Evolutionary conservation across 805 yeast genomes (phyloP).

Genomic region (Nakazawaea anatomiae): DNA sequence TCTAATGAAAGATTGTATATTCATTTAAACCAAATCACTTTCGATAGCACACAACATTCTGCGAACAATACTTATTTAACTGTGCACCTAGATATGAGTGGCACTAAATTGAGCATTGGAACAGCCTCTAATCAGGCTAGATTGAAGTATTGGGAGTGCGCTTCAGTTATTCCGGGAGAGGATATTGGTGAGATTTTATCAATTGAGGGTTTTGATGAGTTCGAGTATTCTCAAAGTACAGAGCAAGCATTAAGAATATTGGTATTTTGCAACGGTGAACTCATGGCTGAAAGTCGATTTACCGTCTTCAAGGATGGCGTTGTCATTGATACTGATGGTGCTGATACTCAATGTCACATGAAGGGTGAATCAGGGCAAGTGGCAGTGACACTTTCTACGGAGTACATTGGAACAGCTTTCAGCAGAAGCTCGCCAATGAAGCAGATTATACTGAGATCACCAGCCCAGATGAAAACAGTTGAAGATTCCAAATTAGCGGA

Average conservation of each 20-base stretch:
- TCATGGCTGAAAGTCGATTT: constrained; percentile 54
- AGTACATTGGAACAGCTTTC: constrained; percentile 63
- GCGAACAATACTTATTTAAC: constrained; percentile 39
- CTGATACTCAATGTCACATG: constrained; percentile 16
- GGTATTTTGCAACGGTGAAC: constrained; percentile 58
- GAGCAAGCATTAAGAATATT: constrained; percentile 27
- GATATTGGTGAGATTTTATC: constrained; percentile 65
- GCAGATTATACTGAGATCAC: constrained; percentile 47
- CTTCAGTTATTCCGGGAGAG: constrained; percentile 69
- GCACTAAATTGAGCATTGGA: constrained; percentile 48
- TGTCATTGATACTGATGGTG: constrained; percentile 33
- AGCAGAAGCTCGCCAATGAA: constrained; percentile 54
- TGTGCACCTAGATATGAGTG: constrained; percentile 47
- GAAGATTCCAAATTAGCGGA: constrained; percentile 32
- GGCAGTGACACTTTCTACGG: constrained; percentile 45
- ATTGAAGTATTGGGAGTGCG: constrained; percentile 56
- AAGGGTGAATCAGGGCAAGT: constrained; percentile 36
- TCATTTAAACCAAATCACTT: constrained; percentile 43
- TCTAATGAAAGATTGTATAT: constrained; percentile 57
- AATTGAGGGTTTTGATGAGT: constrained; percentile 56
- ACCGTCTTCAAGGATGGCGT: constrained; percentile 23
- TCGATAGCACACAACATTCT: constrained; percentile 14
- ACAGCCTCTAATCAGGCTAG: constrained; percentile 60
- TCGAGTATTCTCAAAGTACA: constrained; percentile 21
- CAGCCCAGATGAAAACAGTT: constrained; percentile 35